phyloP scores from a whole-genome alignment of 176 grass and related monocot genomes.

The Oryza coarctata region DNA sequence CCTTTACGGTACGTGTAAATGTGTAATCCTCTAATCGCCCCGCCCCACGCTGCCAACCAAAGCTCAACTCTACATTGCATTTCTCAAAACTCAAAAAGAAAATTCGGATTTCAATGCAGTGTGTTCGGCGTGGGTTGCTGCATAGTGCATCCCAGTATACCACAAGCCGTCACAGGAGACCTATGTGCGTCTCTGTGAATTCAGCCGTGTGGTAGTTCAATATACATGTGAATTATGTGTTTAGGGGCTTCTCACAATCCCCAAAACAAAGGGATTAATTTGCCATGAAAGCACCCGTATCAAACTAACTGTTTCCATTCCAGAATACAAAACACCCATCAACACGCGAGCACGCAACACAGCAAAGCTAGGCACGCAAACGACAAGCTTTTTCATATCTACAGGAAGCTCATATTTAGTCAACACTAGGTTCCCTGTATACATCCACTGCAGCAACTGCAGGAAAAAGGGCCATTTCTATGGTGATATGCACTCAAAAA shows the following conservation, averaged over 20 bases:
- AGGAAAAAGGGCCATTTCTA: slow-evolving; percentile 43
- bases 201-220: too few relatives aligned
- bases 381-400: slow-evolving; percentile 52
- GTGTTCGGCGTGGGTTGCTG: too few relatives aligned
- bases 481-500: slow-evolving; percentile 62
- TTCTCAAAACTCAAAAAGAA: neutral
- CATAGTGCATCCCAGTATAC: too few relatives aligned
- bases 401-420: slow-evolving; percentile 66
- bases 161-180: too few relatives aligned
- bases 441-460: slow-evolving; percentile 44
- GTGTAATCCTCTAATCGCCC: neutral
- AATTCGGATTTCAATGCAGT: neutral
- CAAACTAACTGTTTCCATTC: slow-evolving; percentile 43
- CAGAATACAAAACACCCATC: slow-evolving; percentile 47
- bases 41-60: neutral
- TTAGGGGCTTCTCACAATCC: too few relatives aligned
- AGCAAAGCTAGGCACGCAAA: slow-evolving; percentile 36
- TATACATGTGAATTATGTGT: too few relatives aligned
- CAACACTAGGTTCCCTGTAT: slow-evolving; percentile 60
- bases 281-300: slow-evolving; percentile 43
- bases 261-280: neutral
- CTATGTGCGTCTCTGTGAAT: too few relatives aligned
- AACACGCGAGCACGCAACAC: slow-evolving; percentile 38
- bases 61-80: neutral
- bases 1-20: neutral